These are phyloP conservation scores for Paramecium biaurelia DNA, from an alignment of 73 alveolate species.

Conservation along the genomic window DNA sequence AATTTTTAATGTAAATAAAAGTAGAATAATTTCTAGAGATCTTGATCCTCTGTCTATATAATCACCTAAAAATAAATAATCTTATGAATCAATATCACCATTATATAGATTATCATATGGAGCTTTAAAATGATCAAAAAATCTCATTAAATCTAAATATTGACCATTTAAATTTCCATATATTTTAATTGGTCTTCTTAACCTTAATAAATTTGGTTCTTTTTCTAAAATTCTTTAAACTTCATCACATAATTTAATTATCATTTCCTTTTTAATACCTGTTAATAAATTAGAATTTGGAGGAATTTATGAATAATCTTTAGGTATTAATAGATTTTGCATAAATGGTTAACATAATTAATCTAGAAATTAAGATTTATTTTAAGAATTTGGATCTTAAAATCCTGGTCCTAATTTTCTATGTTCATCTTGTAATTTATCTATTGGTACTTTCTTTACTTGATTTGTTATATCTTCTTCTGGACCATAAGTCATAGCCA, in stretches of 20 bases:
- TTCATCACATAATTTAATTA: conserved; percentile 60
- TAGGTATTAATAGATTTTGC: conserved; percentile 23
- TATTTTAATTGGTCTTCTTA: conserved; percentile 70
- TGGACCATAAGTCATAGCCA: conserved; percentile 70
- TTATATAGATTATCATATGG: conserved; percentile 55
- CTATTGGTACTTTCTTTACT: conserved; percentile 81
- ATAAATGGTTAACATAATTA: neutral
- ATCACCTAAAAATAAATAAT: conserved; percentile 84
- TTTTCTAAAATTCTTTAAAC: conserved; percentile 46
- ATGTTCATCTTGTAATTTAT: conserved; percentile 85
- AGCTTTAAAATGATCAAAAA: conserved; percentile 80
- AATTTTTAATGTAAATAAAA: conserved; percentile 67
- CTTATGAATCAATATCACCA: conserved; percentile 63
- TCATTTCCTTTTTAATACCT: conserved; percentile 47
- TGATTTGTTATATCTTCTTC: conserved; percentile 70
- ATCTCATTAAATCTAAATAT: conserved; percentile 97
- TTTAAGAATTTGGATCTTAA: conserved; percentile 70
- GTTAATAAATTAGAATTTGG: conserved; percentile 42
- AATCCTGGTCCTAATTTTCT: conserved; percentile 69
- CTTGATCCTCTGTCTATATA: conserved; percentile 85
- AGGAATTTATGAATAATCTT: conserved; percentile 10
- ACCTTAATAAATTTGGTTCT: neutral
- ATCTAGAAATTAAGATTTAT: neutral
- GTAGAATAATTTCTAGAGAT: conserved; percentile 75
- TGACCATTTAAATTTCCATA: conserved; percentile 99